Evolutionary conservation across 257 asterid species (phyloP).

Genomic region (Nicotiana tomentosiformis): DNA sequence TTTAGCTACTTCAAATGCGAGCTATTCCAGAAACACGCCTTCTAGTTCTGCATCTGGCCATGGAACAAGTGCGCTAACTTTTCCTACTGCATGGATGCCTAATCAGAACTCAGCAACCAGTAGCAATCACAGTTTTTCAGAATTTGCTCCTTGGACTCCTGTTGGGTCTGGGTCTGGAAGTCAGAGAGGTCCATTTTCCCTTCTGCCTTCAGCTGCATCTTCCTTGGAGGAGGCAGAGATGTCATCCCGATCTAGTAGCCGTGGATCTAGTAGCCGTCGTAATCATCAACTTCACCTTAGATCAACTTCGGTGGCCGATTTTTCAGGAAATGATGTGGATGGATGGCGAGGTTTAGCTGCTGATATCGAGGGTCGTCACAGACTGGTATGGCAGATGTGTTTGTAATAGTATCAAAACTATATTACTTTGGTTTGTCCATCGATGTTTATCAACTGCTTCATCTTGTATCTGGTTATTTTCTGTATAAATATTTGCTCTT

Average conservation of each 20-base stretch:
- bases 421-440: constrained; percentile 6
- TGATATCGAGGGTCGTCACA: constrained; percentile 60
- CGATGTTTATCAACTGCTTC: constrained; percentile 2
- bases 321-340: constrained; percentile 36
- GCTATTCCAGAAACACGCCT: constrained; percentile 41
- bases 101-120: constrained; percentile 43
- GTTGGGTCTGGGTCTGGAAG: constrained; percentile 46
- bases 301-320: constrained; percentile 38
- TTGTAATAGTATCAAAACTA: neutral
- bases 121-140: constrained; percentile 39
- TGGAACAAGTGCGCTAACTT: constrained; percentile 31
- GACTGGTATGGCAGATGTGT: constrained; percentile 43
- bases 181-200: constrained; percentile 44
- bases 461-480: neutral
- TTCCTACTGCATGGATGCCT: constrained; percentile 43
- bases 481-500: neutral
- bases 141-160: constrained; percentile 43
- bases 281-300: constrained; percentile 38
- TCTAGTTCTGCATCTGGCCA: constrained; percentile 38
- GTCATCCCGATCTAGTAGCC: constrained; percentile 9
- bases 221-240: constrained; percentile 19
- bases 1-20: constrained; percentile 42
- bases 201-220: constrained; percentile 45
- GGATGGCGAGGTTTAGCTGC: constrained; percentile 64
- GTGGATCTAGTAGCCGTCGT: constrained; percentile 23